Evolutionary conservation across 148 eudicot species (phyloP).

Genomic region (Spergularia marina): DNA sequence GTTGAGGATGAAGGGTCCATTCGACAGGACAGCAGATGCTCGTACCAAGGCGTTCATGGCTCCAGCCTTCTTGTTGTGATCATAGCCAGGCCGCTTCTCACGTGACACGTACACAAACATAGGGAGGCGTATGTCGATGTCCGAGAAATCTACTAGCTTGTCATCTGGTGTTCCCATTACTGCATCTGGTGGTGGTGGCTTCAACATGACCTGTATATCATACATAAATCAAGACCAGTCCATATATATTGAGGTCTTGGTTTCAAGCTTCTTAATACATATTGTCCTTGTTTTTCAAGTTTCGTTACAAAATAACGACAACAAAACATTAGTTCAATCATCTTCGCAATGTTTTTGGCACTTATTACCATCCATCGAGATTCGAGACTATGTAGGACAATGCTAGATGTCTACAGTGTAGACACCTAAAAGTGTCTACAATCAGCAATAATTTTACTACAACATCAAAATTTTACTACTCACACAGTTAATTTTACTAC

Average conservation of each 20-base stretch:
- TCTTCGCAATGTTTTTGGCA: too few species aligned
- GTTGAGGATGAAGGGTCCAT: constrained; percentile 89
- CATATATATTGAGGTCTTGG: too few species aligned
- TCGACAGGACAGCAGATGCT: constrained; percentile 76
- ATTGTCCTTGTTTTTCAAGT: too few species aligned
- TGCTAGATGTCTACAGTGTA: too few species aligned
- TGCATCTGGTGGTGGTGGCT: constrained; percentile 71
- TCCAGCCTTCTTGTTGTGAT: constrained; percentile 80
- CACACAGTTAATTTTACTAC: too few species aligned
- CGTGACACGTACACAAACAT: constrained; percentile 86
- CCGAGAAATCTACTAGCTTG: constrained; percentile 59
- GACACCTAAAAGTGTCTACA: too few species aligned
- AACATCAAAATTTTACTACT: too few species aligned
- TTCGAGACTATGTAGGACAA: too few species aligned
- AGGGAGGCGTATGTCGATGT: constrained; percentile 50
- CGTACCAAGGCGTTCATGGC: constrained; percentile 80
- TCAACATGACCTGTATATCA: constrained; percentile 67
- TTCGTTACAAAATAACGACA: not conserved
- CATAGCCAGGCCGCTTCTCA: constrained; percentile 70
- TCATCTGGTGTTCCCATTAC: constrained; percentile 47
- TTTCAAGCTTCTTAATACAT: too few species aligned
- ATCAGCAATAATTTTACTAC: too few species aligned
- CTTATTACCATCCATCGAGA: too few species aligned
- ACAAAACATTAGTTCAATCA: not conserved
- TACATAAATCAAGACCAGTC: too few species aligned